Conservation (phyloP, 495 filamentous ascomycete genomes). For the Penicillium verhagenii region DNA sequence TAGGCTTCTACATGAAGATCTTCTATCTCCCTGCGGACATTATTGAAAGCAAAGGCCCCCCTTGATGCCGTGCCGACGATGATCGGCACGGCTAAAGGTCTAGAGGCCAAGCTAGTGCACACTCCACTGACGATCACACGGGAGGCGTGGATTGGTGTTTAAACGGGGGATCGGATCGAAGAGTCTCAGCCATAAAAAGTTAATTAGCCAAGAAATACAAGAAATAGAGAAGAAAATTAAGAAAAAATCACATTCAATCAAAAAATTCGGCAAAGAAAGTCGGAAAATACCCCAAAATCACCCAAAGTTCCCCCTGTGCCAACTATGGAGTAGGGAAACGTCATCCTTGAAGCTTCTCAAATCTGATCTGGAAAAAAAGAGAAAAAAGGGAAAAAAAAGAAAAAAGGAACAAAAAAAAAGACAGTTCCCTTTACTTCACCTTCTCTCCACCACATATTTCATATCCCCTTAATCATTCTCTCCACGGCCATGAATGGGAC, state of each 20-base stretch:
- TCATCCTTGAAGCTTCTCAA: background rate
- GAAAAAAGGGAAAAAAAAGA: background rate
- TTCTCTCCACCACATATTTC: background rate
- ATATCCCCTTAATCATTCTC: slow-evolving; percentile 5
- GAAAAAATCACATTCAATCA: no score
- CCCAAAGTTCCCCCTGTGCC: no score
- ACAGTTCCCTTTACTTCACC: background rate
- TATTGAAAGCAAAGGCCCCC: no score
- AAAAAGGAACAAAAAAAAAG: no score
- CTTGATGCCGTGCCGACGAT: background rate
- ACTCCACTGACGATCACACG: slow-evolving; percentile 1
- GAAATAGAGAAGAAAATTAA: no score
- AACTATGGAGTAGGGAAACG: background rate
- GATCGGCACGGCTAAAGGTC: slow-evolving; percentile 1
- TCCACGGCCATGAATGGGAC: slow-evolving; percentile 15
- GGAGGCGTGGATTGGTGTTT: no score
- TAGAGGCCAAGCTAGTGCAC: background rate
- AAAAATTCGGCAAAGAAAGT: no score
- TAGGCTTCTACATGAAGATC: slow-evolving; percentile 10
- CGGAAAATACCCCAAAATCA: no score
- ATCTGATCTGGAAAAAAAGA: background rate
- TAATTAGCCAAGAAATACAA: no score
- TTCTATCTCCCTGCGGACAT: no score
- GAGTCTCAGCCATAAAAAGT: no score
- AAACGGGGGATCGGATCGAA: no score